Base-by-base conservation (phyloP, 179 eudicot species). In the Drosera spatulata region DNA sequence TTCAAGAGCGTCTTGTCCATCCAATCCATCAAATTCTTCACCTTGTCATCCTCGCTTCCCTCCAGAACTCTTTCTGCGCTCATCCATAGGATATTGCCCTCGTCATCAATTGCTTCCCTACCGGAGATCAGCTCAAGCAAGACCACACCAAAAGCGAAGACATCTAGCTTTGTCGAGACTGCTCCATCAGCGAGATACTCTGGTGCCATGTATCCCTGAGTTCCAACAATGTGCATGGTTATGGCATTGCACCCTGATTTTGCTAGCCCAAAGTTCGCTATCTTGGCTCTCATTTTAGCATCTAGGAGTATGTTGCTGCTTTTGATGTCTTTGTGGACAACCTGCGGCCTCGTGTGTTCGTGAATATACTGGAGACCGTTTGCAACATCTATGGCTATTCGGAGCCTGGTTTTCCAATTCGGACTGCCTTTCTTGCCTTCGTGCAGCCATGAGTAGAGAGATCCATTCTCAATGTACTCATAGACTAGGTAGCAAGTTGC, bases 261-360 rank as follows among this genome's bases (percentile, higher is more conserved):
- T 5, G 98, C 98, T 50, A 91, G 71, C 43, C 98, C 98, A 6
- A 91, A 91, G 62, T 91, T 85, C 48, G 98, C 96, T 4, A 91
- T 79, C 60, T 91, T 91, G 39, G 96, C 96, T 58, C 98, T 62
- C 95, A 85, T 81, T 59, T 75, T 76, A 4, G 79, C 46, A 72
- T 91, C 98, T 1, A 91, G 65, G 65, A 91, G 91, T 66, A 91
- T 84, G 75, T 91, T 91, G 78, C 87, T 82, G 62, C 74, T 83
- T 61, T 91, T 91, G 61, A 91, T 75, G 82, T 91, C 98, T 60
- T 91, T 91, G 83, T 91, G 98, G n/a, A 91, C 96, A 15, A 91
- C 98, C 13, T 73, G 79, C 2, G 98, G 96, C 53, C 77, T 66
- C 0, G 96, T 91, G 79, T 91, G 98, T 66, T 88, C 96, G 45